Evolutionary conservation across 768 basidiomycete genomes (phyloP), one percentile per base, ranked within the genome.

Genomic region (Pisolithus microcarpus): DNA sequence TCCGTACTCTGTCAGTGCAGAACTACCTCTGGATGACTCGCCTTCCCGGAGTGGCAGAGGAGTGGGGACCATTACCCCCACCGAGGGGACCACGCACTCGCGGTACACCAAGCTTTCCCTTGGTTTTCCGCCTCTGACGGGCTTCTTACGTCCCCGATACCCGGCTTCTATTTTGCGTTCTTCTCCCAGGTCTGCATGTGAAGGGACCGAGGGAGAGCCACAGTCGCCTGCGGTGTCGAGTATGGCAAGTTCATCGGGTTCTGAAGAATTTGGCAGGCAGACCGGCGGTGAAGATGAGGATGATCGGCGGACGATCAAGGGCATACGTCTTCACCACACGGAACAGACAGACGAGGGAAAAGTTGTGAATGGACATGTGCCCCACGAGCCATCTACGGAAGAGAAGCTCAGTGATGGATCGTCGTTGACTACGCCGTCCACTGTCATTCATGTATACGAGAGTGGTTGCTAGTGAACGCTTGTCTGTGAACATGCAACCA

Each of bases 81-180:
- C 62, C 59, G 45, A 75, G 63, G 62, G 75, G 67, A 57, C 61
- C 15, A 50, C 65, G 16, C 49, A 56, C 19, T 62, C 64, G 38
- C 65, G 64, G 39, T 68, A 69, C 81, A 82, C 70, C 45, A 67
- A 67, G 46, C 56, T 67, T 43, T 64, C 67, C 46, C 76, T 82
- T 58, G 79, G 74, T 56, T 75, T 85, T 55, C 75, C 78, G 44
- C 80, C 84, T 5, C 74, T 87, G 37, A 72, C 84, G 42, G 82
- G 78, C 26, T 80, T 86, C 62, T 70, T 82, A 49, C 78, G 84
- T 36, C 71, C 75, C 19, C 79, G 84, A 45, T 77, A 85, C 62
- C 76, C 81, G 28, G 78, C 81, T 18, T 71, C 62, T 46, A 51
- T 57, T 47, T 61, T 61, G 19, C 63, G 56, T 19, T 48, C 62